A percentile compares a stretch with the other conserved stretches of the same genome.
Conservation (phyloP, 2,329 filamentous ascomycete species). For the Sporothrix dimorphospora region DNA sequence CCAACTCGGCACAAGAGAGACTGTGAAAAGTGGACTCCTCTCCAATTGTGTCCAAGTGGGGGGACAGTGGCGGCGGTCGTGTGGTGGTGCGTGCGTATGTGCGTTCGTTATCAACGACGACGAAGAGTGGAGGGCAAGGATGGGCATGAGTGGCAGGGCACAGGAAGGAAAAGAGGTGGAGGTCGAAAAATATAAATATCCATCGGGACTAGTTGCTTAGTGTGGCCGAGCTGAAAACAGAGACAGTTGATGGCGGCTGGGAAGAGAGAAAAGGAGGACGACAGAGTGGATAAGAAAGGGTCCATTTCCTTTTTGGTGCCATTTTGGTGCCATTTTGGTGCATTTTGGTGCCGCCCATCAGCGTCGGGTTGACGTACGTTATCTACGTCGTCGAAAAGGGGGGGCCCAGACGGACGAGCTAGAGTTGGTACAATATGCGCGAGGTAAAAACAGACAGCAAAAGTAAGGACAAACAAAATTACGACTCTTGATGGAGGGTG, state of each 20-base stretch:
- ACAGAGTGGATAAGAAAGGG: background rate
- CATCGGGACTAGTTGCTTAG: background rate
- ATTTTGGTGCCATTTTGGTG: slow-evolving; percentile 12
- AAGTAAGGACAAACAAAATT: background rate
- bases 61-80: background rate
- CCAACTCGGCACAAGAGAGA: background rate
- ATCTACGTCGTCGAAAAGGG: slow-evolving; percentile 17
- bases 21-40: background rate
- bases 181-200: slow-evolving; percentile 6
- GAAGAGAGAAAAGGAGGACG: background rate
- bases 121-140: background rate
- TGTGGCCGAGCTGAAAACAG: slow-evolving; percentile 1
- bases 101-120: slow-evolving; percentile 20
- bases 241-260: background rate
- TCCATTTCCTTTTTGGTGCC: slow-evolving; percentile 8
- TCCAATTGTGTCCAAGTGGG: background rate
- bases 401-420: background rate
- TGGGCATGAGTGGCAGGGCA: background rate
- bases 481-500: background rate
- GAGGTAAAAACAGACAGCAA: background rate
- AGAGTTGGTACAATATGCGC: too few relatives aligned
- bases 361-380: slow-evolving; percentile 1
- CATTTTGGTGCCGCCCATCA: background rate
- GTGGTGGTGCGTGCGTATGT: slow-evolving; percentile 18
- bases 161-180: background rate